Conservation (phyloP, 2,329 filamentous ascomycete genomes). For the Cladobotryum mycophilum region DNA sequence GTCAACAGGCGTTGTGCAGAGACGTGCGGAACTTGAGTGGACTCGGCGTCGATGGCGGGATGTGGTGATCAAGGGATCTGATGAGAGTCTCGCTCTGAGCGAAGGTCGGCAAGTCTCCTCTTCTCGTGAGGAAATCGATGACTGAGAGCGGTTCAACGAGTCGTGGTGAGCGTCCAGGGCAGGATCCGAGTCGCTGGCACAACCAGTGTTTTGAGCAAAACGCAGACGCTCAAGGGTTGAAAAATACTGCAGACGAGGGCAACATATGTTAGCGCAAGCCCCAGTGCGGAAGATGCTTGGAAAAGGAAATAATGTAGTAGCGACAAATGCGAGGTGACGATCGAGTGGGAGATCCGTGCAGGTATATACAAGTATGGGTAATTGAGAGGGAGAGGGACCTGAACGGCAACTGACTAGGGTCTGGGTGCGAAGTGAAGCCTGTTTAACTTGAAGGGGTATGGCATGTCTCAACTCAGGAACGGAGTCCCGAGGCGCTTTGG, state of each 20-base stretch:
- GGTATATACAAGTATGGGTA: slow-evolving; percentile 6
- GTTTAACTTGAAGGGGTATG: slow-evolving; percentile 23
- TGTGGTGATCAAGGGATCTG: slow-evolving; percentile 5
- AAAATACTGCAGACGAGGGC: slow-evolving; percentile 52
- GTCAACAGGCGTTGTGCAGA: slow-evolving; percentile 5
- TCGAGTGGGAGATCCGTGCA: slow-evolving; percentile 3
- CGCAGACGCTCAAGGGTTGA: slow-evolving; percentile 64
- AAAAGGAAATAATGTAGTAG: not conserved
- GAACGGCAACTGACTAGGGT: slow-evolving; percentile 1
- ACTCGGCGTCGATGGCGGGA: not conserved
- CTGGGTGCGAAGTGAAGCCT: not conserved
- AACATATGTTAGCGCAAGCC: slow-evolving; percentile 1
- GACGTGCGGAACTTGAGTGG: slow-evolving; percentile 14
- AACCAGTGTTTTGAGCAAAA: slow-evolving; percentile 46
- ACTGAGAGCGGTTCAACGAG: slow-evolving; percentile 19
- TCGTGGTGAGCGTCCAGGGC: slow-evolving; percentile 21
- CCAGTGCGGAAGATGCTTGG: not conserved
- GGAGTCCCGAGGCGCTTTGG: slow-evolving; percentile 15
- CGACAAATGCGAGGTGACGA: not conserved
- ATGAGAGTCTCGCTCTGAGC: slow-evolving; percentile 7
- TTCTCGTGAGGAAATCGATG: slow-evolving; percentile 11
- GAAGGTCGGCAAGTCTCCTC: slow-evolving; percentile 6
- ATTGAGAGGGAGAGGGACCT: slow-evolving; percentile 1
- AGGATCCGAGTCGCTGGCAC: slow-evolving; percentile 24
- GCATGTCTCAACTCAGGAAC: slow-evolving; percentile 36